These are phyloP conservation scores for Lipomyces orientalis DNA, from an alignment of 805 yeast genomes.

Conservation along the genomic window DNA sequence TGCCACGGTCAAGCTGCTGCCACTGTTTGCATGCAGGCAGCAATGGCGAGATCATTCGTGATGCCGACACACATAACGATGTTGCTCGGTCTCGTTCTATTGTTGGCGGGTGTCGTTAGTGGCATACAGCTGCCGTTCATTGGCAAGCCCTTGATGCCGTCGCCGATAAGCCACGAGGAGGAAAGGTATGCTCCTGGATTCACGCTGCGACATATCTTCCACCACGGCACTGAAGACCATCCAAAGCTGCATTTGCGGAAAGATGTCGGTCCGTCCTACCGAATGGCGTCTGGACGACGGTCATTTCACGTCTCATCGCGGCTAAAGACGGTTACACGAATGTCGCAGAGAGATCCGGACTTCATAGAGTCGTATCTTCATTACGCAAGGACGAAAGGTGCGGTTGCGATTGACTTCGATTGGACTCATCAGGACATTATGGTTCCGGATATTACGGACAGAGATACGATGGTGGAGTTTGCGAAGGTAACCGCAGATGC, in stretches of 20 bases:
- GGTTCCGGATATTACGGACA: conserved; percentile 79
- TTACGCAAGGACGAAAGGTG: conserved; percentile 52
- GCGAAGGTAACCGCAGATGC: conserved; percentile 93
- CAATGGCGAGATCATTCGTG: too few species aligned
- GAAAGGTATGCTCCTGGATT: conserved; percentile 29
- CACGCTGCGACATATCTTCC: conserved; percentile 34
- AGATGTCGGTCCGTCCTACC: conserved; percentile 27
- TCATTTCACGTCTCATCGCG: conserved; percentile 19
- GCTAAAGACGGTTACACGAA: conserved; percentile 42
- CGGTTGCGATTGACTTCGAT: conserved; percentile 26
- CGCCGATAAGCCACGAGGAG: conserved; percentile 4
- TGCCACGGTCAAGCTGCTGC: background rate
- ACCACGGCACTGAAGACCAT: conserved; percentile 32
- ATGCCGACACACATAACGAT: background rate
- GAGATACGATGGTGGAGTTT: conserved; percentile 70
- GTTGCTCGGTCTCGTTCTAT: background rate
- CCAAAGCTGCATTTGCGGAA: conserved; percentile 31
- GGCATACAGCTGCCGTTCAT: conserved; percentile 33
- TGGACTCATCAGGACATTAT: conserved; percentile 38
- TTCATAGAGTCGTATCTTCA: conserved; percentile 68
- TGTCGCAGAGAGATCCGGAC: conserved; percentile 59
- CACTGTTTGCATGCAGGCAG: background rate
- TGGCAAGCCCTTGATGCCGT: conserved; percentile 15
- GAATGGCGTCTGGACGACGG: conserved; percentile 7
- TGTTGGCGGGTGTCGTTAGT: conserved; percentile 3